Conservation (phyloP, 2,329 filamentous ascomycete genomes). For the Hortaea sp. region DNA sequence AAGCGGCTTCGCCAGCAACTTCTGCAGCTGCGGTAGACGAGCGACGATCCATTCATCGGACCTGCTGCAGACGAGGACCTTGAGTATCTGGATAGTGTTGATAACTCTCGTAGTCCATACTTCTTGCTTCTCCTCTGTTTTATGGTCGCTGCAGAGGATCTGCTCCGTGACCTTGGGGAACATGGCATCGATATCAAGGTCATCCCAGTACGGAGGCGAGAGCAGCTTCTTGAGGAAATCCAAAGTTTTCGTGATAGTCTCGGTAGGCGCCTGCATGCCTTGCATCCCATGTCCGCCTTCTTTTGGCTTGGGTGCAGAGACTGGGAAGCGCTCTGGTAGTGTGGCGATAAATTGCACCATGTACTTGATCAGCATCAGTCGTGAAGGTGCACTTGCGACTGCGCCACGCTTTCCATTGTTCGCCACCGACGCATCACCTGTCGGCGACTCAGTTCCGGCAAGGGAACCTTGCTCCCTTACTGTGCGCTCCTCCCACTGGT, state of each 20-base stretch:
- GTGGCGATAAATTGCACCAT: conserved; percentile 91
- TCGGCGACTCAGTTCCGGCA: conserved; percentile 16
- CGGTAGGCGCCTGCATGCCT: conserved; percentile 50
- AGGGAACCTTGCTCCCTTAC: conserved; percentile 49
- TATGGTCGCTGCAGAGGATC: conserved; percentile 64
- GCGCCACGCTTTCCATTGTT: conserved; percentile 20
- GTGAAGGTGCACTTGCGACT: conserved; percentile 43
- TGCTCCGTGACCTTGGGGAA: conserved; percentile 84
- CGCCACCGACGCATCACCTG: conserved; percentile 3
- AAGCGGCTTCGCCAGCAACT: conserved; percentile 78
- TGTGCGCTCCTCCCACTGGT: conserved; percentile 82
- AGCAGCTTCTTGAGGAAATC: conserved; percentile 73
- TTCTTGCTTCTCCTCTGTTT: conserved; percentile 45
- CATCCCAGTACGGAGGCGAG: conserved; percentile 80
- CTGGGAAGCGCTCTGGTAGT: conserved; percentile 72
- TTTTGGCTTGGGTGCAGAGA: conserved; percentile 47
- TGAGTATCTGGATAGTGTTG: conserved; percentile 86
- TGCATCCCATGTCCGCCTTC: conserved; percentile 42
- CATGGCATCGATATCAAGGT: conserved; percentile 73
- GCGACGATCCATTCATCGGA: conserved; percentile 81
- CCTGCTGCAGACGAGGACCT: conserved; percentile 80
- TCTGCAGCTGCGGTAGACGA: conserved; percentile 69
- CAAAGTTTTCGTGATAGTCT: conserved; percentile 79
- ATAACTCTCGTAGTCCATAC: conserved; percentile 78
- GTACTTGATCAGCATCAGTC: conserved; percentile 83